Percentiles rank a stretch among this genome's conserved stretches.
Evolutionary conservation across 2,329 filamentous ascomycete species (phyloP).

Genomic region (Fusarium lateritium): DNA sequence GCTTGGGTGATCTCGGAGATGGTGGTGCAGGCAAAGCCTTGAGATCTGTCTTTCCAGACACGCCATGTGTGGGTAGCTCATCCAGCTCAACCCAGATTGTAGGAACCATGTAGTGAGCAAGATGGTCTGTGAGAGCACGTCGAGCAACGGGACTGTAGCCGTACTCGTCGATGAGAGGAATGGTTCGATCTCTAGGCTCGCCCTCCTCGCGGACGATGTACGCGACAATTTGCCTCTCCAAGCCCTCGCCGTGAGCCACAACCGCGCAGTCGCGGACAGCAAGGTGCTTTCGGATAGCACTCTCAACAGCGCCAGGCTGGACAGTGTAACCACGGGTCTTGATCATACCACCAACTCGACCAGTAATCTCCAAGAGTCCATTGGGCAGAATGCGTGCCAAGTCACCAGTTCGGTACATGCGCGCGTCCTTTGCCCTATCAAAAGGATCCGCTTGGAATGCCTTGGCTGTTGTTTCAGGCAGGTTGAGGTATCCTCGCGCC

Average conservation of each 20-base stretch:
- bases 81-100: constrained; percentile 82
- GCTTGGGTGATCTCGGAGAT: constrained; percentile 62
- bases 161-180: constrained; percentile 76
- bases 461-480: constrained; percentile 82
- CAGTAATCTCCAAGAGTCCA: constrained; percentile 81
- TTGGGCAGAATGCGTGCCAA: constrained; percentile 76
- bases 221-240: constrained; percentile 82
- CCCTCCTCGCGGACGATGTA: constrained; percentile 81
- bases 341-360: constrained; percentile 84
- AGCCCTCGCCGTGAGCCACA: constrained; percentile 79
- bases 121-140: constrained; percentile 72
- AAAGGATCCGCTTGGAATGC: constrained; percentile 79
- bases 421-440: constrained; percentile 68
- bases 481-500: constrained; percentile 83
- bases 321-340: constrained; percentile 85
- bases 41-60: constrained; percentile 84
- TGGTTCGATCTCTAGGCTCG: constrained; percentile 68
- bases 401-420: constrained; percentile 84
- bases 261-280: constrained; percentile 81
- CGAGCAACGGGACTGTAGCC: constrained; percentile 80
- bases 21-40: constrained; percentile 78
- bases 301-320: constrained; percentile 83
- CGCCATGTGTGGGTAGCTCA: constrained; percentile 79
- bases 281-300: constrained; percentile 77
- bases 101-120: constrained; percentile 89